Conservation (phyloP, 202 grass and related monocot genomes). For the Dendrocalamus latiflorus region DNA sequence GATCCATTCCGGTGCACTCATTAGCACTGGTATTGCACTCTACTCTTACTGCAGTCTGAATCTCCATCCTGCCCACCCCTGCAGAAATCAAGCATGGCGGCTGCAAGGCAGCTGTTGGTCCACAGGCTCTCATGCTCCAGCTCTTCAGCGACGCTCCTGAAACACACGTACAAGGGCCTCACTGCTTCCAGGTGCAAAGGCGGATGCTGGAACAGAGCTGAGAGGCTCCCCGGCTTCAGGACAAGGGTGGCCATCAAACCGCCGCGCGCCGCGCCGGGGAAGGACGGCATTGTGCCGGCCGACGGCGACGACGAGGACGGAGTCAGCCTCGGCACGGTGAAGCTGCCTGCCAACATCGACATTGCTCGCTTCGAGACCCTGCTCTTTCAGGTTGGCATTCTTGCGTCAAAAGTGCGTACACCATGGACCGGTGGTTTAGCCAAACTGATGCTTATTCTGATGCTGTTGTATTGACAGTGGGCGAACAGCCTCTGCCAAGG, state of each 20-base stretch:
- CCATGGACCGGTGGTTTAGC: not conserved
- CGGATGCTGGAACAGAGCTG: conserved; percentile 7
- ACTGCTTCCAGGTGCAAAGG: not conserved
- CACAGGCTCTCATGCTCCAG: conserved; percentile 17
- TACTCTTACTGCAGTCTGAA: not conserved
- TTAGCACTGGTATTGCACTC: not conserved
- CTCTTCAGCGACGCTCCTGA: conserved; percentile 4
- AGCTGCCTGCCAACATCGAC: conserved; percentile 80
- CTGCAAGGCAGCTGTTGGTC: conserved; percentile 22
- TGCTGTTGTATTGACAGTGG: conserved; percentile 48
- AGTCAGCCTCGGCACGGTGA: conserved; percentile 76
- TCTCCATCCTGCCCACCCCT: not conserved
- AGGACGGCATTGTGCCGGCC: conserved; percentile 38
- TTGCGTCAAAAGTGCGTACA: not conserved
- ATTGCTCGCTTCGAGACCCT: conserved; percentile 54
- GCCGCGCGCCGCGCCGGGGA: conserved; percentile 29
- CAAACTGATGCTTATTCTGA: not conserved
- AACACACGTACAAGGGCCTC: not conserved
- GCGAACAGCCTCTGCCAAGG: conserved; percentile 96
- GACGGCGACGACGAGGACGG: conserved; percentile 43
- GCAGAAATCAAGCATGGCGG: not conserved
- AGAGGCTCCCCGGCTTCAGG: not conserved
- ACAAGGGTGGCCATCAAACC: not conserved
- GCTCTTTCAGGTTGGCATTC: conserved; percentile 60
- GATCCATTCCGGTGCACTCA: not conserved